Percentiles rank a stretch among this genome's conserved stretches.
These are phyloP conservation scores for Borealophlyctis nickersoniae DNA, from an alignment of 192 early-diverging fungal genomes.

Conservation along the genomic window DNA sequence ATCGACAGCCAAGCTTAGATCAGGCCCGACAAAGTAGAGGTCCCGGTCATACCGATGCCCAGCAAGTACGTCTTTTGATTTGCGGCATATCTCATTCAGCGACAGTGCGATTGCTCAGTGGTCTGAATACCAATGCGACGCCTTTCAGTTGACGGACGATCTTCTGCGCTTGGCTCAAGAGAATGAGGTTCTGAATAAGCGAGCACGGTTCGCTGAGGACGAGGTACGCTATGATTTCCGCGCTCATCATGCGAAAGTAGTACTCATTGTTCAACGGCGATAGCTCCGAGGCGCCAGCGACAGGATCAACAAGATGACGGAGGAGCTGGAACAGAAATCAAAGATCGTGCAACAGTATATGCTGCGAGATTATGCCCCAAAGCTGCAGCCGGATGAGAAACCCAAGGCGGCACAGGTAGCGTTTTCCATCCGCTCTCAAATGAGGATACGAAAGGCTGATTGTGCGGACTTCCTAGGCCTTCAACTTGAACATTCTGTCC, in stretches of 20 bases:
- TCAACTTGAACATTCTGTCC: conserved; percentile 47
- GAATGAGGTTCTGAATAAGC: conserved; percentile 48
- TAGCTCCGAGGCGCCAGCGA: conserved; percentile 39
- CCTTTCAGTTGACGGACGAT: conserved; percentile 35
- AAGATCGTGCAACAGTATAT: conserved; percentile 51
- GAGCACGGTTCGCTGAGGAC: conserved; percentile 39
- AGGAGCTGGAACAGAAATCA: conserved; percentile 55
- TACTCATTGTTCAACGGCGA: neutral
- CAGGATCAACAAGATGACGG: conserved; percentile 21
- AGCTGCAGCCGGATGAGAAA: conserved; percentile 50
- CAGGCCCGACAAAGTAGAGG: no score
- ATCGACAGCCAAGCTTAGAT: no score
- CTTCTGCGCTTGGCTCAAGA: conserved; percentile 45
- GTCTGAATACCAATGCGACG: no score
- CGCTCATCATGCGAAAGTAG: neutral
- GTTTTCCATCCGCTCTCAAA: no score
- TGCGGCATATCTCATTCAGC: no score
- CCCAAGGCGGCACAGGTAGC: conserved; percentile 6
- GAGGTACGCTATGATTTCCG: no score
- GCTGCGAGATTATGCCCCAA: conserved; percentile 39
- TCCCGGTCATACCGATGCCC: no score
- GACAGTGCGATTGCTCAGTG: no score
- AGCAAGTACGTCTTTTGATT: no score
- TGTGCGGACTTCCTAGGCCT: conserved; percentile 22
- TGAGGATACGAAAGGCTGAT: no score